phyloP scores from a whole-genome alignment of 73 alveolate species.

The Paramecium octaurelia region DNA sequence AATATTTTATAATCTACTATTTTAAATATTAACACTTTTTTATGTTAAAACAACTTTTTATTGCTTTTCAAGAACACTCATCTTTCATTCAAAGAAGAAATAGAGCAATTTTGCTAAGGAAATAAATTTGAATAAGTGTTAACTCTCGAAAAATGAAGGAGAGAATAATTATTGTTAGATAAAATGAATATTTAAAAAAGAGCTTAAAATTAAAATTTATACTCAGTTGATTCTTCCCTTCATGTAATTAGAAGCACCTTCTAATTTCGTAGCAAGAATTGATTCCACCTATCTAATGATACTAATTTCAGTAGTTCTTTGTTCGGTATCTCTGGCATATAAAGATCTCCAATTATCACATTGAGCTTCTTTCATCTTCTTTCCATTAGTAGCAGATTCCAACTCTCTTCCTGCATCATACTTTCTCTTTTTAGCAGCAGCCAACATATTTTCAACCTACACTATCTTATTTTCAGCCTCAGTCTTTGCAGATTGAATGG shows the following conservation, averaged over 20 bases:
- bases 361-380: constrained; percentile 9
- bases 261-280: constrained; percentile 45
- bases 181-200: not conserved
- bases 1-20: not conserved
- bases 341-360: constrained; percentile 44
- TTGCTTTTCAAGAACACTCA: not conserved
- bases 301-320: constrained; percentile 34
- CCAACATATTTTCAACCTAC: not conserved
- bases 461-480: constrained; percentile 21
- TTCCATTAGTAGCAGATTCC: constrained; percentile 23
- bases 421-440: constrained; percentile 56
- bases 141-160: too few species aligned
- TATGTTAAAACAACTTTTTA: too few species aligned
- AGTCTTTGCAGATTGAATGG: constrained; percentile 9
- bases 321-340: constrained; percentile 51
- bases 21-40: not conserved
- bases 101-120: too few species aligned
- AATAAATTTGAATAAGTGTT: too few species aligned
- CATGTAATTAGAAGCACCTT: constrained; percentile 26
- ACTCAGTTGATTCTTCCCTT: constrained; percentile 43
- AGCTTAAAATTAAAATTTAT: not conserved
- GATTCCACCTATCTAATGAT: constrained; percentile 37
- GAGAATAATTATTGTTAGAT: not conserved
- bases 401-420: constrained; percentile 53
- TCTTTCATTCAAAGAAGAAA: not conserved